Evolutionary conservation across 257 asterid species (phyloP), one percentile per base, ranked within the genome.

Genomic region (Buddleja alternifolia): DNA sequence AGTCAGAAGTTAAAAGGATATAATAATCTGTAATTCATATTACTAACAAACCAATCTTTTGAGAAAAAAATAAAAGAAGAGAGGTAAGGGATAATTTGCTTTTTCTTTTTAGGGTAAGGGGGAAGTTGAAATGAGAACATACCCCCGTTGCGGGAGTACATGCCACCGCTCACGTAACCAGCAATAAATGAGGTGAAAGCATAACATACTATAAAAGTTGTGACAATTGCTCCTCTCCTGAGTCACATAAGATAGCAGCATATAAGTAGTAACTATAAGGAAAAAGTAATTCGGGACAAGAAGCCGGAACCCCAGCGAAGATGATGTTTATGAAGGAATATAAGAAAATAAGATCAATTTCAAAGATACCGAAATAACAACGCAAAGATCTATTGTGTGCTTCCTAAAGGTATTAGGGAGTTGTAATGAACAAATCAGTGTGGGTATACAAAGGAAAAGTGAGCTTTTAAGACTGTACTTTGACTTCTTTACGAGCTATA

Each of bases 191-290:
- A 88, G 67, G 97, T 90, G 66, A 90, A 78, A 61, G 89, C 94
- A 71, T 90, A 90, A 75, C 96, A 88, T 29, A 88, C 78, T 19
- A 90, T 82, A 45, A 90, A 90, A 70, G 89, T 82, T 14, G 92
- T 88, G 69, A 83, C 82, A 71, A 88, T 86, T 71, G 94, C 89
- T 86, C 97, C 96, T 78, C 96, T 79, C 97, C 97, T 90, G 90
- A 69, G 66, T 54, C 57, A 63, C 60, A 74, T 48, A 66, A 80
- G 24, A 72, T 24, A 37, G 23, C 47, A 48, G 42, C 37, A 64
- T n/a, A 57, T 53, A 40, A 74, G 59, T 29, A 68, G 53, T 63
- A 67, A 23, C 56, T 60, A 3, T 7, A 21, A 47, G 42, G 24
- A 36, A 40, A n/a, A 25, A 64, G 56, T 7, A 46, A 7, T 17